Conservation (phyloP, 2,329 filamentous ascomycete species). For the Monilinia laxa region DNA sequence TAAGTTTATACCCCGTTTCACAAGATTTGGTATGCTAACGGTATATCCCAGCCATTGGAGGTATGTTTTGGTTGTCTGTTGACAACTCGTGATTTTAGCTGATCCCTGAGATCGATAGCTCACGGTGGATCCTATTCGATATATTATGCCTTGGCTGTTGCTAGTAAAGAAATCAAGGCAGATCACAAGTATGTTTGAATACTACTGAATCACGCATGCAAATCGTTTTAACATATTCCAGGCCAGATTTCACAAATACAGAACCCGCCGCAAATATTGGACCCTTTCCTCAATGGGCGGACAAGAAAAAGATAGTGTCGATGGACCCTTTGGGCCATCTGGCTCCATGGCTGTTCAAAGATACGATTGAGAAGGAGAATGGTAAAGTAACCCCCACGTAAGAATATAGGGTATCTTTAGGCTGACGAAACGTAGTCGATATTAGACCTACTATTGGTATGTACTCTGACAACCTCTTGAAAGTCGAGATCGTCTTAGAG, state of each 20-base stretch:
- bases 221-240: slow-evolving; percentile 21
- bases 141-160: slow-evolving; percentile 90
- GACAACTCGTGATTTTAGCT: slow-evolving; percentile 11
- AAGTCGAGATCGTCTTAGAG: slow-evolving; percentile 1
- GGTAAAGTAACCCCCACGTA: slow-evolving; percentile 43
- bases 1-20: slow-evolving; percentile 43
- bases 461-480: slow-evolving; percentile 1
- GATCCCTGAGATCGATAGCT: slow-evolving; percentile 45
- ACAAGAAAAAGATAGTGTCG: slow-evolving; percentile 90
- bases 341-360: slow-evolving; percentile 77
- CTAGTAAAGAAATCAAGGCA: slow-evolving; percentile 80
- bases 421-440: slow-evolving; percentile 39
- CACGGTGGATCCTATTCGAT: slow-evolving; percentile 93
- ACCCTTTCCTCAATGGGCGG: slow-evolving; percentile 85
- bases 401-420: background rate
- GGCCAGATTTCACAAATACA: slow-evolving; percentile 76
- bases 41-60: slow-evolving; percentile 53
- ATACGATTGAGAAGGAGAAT: slow-evolving; percentile 73
- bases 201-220: background rate
- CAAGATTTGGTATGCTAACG: slow-evolving; percentile 30
- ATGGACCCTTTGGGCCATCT: slow-evolving; percentile 96
- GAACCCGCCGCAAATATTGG: slow-evolving; percentile 89
- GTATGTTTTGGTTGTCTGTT: slow-evolving; percentile 42
- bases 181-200: slow-evolving; percentile 62
- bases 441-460: slow-evolving; percentile 42